These are phyloP conservation scores for Drechslerella dactyloides DNA, from an alignment of 2,329 filamentous ascomycete species.

Conservation along the genomic window DNA sequence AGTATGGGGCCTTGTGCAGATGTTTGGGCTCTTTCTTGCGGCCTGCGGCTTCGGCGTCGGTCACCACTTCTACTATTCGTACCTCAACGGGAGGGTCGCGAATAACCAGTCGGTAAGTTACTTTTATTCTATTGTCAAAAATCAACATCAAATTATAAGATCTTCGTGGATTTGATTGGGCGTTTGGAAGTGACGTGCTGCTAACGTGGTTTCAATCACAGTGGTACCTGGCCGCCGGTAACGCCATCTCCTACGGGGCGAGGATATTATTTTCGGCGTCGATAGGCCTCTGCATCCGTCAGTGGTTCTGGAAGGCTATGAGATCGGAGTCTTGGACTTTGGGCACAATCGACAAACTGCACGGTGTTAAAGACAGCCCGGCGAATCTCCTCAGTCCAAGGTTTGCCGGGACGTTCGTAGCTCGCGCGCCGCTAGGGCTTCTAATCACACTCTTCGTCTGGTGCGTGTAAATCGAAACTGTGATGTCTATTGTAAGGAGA, in stretches of 20 bases:
- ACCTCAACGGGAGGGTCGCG: constrained; percentile 13
- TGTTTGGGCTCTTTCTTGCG: constrained; percentile 7
- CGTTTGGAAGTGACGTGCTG: neutral
- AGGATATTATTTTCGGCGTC: constrained; percentile 17
- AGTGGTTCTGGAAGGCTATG: constrained; percentile 27
- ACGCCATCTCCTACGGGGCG: constrained; percentile 21
- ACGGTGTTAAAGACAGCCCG: constrained; percentile 6
- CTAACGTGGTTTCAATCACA: neutral
- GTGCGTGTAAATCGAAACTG: neutral
- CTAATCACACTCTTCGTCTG: constrained; percentile 15
- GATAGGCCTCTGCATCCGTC: constrained; percentile 22
- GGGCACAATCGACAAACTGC: constrained; percentile 18
- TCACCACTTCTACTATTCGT: constrained; percentile 18
- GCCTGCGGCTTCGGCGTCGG: constrained; percentile 8
- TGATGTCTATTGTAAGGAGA: neutral
- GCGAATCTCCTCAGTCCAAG: neutral
- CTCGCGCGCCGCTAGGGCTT: constrained; percentile 13
- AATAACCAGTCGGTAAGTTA: constrained; percentile 12
- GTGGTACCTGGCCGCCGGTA: constrained; percentile 19
- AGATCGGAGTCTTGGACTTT: constrained; percentile 3
- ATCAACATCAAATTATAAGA: too few relatives aligned
- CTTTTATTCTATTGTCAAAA: neutral
- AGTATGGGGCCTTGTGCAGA: constrained; percentile 8
- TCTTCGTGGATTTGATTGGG: too few relatives aligned
- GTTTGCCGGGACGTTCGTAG: constrained; percentile 7